A percentile compares a stretch with the other conserved stretches of the same genome.
These are phyloP conservation scores for Calcarisporium arbuscula DNA, from an alignment of 2,329 filamentous ascomycete species.

Conservation along the genomic window DNA sequence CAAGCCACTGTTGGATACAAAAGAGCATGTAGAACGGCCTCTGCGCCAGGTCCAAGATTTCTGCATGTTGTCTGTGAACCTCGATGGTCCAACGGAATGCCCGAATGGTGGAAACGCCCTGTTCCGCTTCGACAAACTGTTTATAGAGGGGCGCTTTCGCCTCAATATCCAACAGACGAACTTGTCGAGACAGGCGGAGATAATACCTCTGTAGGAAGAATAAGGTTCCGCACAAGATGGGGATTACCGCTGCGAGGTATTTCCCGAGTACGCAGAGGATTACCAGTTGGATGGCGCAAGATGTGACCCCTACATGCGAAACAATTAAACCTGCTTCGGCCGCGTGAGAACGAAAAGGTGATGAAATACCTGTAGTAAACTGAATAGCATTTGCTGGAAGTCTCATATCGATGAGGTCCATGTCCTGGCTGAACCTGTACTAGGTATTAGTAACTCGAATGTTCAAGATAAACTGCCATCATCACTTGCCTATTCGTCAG, in stretches of 20 bases:
- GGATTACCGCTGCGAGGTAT: conserved; percentile 4
- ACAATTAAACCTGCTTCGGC: too few relatives aligned
- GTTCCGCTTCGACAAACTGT: conserved; percentile 8
- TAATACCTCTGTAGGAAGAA: conserved; percentile 16
- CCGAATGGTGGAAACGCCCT: conserved; percentile 8
- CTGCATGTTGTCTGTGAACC: conserved; percentile 1
- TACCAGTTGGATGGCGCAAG: too few relatives aligned
- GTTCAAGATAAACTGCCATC: not conserved
- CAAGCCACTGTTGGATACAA: conserved; percentile 43
- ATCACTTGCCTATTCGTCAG: conserved; percentile 6
- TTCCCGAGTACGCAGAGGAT: too few relatives aligned
- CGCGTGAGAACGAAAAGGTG: too few relatives aligned
- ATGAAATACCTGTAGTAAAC: conserved; percentile 6
- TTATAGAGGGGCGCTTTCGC: conserved; percentile 9
- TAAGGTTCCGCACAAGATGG: conserved; percentile 4
- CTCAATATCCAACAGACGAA: conserved; percentile 10
- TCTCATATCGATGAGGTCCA: conserved; percentile 9
- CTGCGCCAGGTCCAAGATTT: conserved; percentile 26
- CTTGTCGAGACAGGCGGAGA: conserved; percentile 8
- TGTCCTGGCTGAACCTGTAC: conserved; percentile 9
- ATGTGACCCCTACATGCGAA: too few relatives aligned
- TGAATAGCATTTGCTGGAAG: conserved; percentile 5
- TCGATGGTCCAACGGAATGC: conserved; percentile 9
- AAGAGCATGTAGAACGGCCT: conserved; percentile 33
- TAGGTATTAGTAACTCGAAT: too few relatives aligned